Evolutionary conservation across 2,329 filamentous ascomycete species (phyloP), one percentile per base, ranked within the genome.

Genomic region (Trichoderma citrinoviride): DNA sequence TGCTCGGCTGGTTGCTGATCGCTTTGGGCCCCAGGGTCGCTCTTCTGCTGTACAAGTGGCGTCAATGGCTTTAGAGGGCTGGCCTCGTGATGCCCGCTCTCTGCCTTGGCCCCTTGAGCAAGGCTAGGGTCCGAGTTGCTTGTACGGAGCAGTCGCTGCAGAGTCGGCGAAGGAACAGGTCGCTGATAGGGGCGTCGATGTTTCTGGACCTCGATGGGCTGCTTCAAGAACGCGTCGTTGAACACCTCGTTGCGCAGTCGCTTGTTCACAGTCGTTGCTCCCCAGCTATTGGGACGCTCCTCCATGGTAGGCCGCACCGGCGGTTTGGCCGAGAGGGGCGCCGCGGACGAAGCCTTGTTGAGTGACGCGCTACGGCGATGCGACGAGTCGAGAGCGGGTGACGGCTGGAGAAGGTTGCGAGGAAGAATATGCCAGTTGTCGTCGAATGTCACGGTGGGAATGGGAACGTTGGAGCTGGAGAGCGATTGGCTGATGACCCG

Each of bases 401-500:
- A 82, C 19, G 88, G 82, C 61, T 88, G 86, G 56, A 97, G 89
- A 29, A 97, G 83, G 71, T 91, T 91, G 52, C 92, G 87, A 1
- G 94, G 94, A 47, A 97, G 87, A 65, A 98, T 96, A 73, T 98
- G 94, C 68, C 90, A 87, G 74, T 98, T 98, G 75, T 97, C 93
- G 72, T 94, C 91, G 67, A 97, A 92, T 0, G 95, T 92, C 53
- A 98, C 94, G 46, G 95, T 94, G 2, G 94, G 93, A 33, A 96
- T 87, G 23, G 90, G 85, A 40, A 87, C 84, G 27, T 80, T 80
- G 33, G 78, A 75, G 41, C 86, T 85, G 64, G 91, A 85, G 66
- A 97, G 84, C 14, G 92, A 96, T 75, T 97, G 93, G 75, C 87
- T 89, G 67, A 89, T 79, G 52, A 89, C 74, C 67, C 87, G 67